Evolutionary conservation across 148 eudicot species (phyloP), one percentile per base, ranked within the genome.

Genomic region (Limonium bicolor): DNA sequence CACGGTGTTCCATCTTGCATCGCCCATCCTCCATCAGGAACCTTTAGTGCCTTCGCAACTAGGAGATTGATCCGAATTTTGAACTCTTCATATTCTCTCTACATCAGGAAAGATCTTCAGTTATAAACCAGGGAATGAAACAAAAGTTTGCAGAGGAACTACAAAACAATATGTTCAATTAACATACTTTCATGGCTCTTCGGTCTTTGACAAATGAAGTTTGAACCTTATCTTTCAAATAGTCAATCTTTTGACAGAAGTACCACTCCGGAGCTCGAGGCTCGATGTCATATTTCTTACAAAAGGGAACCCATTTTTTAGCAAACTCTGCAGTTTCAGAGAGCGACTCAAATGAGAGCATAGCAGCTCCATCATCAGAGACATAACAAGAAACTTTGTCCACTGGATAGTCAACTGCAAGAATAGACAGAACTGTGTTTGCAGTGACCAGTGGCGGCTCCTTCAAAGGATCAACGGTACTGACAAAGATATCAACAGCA

Each of bases 291-390:
- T 61, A 66, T 31, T 43, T 61, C 40, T 66, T 66, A 31, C 41
- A 21, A 25, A 66, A 66, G 46, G 71, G 71, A 24, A 66, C 66
- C 71, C 71, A 66, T 53, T 66, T 66, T 53, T 34, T 66, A 6
- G 66, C 71, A 46, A 66, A 66, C 36, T 66, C 71, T 7, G 71
- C 20, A 4, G 71, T 66, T 29, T 66, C 71, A 1, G 71, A 66
- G 53, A 66, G 66, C 24, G 71, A 44, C 52, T 66, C 71, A 61
- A 66, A 66, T 40, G 71, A 28, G 29, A 66, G 66, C 71, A 66
- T 66, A 46, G 71, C 71, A 55, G 71, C 71, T 46, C 71, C 71
- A 56, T 66, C 71, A 61, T 66, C 71, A 61, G 71, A 66, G 18
- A 66, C 66, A 51, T 66, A 66, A 44, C 71, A 66, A 38, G 71